Base-by-base conservation (phyloP, 176 grass and related monocot genomes). In the Themeda triandra region DNA sequence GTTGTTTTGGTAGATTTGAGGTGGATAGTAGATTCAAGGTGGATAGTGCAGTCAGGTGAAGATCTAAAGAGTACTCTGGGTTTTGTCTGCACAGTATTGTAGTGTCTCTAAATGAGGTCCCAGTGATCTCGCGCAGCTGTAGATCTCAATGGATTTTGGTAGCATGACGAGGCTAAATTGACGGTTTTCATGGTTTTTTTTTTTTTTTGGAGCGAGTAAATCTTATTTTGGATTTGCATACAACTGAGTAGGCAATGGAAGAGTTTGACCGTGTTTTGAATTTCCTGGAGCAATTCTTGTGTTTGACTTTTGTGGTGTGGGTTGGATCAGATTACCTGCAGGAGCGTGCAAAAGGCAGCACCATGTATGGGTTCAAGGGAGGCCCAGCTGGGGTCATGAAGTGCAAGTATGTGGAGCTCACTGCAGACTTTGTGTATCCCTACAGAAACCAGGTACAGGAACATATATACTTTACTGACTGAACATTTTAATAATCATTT, bases 361-460 rank as follows among this genome's bases (percentile, higher is more conserved):
- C 48, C 13, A 3, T 96, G 71, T 99, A 92, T 58, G 97, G 97
- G 35, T 99, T 99, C 84, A 99, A 91, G 83, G 96, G 93, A 77
- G 97, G 97, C 11, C 97, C 97, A 13, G 93, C 97, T 69, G 93
- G 97, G 19, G 86, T 99, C 77, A 99, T 99, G 97, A 96, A 90
- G 86, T 87, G 92, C 88, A 99, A 99, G 54, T 99, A 94, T 46
- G 90, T 89, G 13, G 89, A 94, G 35, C 90, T 99, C 28, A 99
- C 75, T 86, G 33, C 88, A 5, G 93, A 94, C 13, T 99, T 88
- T 45, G 90, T 99, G n/a, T 94, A 96, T 78, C 97, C 97, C 44
- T 99, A 96, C 86, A 92, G 97, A 82, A 99, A 99, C 82, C 97
- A 99, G 96, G 96, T 98, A 95, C 6, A 15, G 0, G 64, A 10